These are phyloP conservation scores for Russula virescens DNA, from an alignment of 768 basidiomycete species.

Conservation along the genomic window DNA sequence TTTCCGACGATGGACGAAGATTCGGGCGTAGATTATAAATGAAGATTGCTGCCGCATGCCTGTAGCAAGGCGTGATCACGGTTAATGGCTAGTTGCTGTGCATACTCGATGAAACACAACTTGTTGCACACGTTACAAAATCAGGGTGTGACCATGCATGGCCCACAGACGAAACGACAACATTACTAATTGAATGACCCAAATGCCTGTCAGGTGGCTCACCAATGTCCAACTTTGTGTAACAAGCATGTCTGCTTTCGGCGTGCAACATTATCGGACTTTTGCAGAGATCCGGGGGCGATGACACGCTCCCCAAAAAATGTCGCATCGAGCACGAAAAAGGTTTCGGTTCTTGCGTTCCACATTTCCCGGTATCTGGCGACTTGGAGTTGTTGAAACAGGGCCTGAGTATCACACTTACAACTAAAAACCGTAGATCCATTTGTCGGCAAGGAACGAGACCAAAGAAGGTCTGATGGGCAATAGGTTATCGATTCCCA, in stretches of 20 bases:
- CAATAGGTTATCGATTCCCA: too few species aligned
- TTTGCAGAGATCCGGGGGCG: neutral
- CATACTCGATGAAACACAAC: constrained; percentile 1
- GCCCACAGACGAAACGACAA: neutral
- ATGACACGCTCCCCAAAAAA: too few species aligned
- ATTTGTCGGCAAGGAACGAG: too few species aligned
- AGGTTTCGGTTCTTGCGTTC: neutral
- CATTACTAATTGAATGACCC: neutral
- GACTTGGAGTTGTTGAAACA: neutral
- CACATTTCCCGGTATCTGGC: neutral
- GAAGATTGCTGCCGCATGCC: neutral
- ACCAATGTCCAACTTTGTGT: neutral
- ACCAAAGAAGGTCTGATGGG: too few species aligned
- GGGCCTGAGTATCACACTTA: neutral
- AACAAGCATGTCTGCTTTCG: neutral
- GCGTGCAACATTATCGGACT: neutral
- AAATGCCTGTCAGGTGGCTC: neutral
- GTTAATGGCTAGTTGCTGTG: too few species aligned
- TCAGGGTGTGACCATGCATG: too few species aligned
- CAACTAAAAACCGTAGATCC: too few species aligned
- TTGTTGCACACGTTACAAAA: neutral
- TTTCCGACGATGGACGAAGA: neutral
- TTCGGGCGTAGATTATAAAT: neutral
- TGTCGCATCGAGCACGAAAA: neutral
- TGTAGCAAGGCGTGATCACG: neutral